phyloP scores from a whole-genome alignment of 345 rosid genomes.

The Salix dunnii region DNA sequence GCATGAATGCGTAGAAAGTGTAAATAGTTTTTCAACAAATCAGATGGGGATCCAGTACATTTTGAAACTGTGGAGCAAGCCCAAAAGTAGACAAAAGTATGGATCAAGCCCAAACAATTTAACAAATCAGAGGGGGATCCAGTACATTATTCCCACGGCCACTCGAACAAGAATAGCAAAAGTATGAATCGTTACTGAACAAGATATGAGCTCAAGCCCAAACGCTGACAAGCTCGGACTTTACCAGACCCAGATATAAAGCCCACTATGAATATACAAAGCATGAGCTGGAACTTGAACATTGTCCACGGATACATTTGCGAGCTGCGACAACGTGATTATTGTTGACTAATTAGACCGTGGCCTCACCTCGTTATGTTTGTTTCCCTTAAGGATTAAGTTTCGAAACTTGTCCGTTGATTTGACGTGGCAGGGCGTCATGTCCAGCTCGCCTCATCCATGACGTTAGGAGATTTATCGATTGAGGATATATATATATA shows the following conservation, averaged over 20 bases:
- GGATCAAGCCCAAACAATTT: too few species aligned
- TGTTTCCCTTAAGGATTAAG: background rate
- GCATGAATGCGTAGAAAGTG: too few species aligned
- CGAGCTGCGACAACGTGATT: background rate
- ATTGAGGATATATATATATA: too few species aligned
- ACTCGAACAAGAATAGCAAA: background rate
- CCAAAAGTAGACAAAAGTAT: too few species aligned
- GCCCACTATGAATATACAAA: background rate
- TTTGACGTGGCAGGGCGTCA: too few species aligned
- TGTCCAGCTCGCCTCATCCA: too few species aligned
- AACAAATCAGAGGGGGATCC: too few species aligned
- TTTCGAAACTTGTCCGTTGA: too few species aligned
- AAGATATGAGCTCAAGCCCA: background rate
- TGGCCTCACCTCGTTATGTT: background rate
- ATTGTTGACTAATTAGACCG: background rate
- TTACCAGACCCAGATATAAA: background rate
- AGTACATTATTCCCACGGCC: too few species aligned
- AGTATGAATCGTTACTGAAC: background rate
- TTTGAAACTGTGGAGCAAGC: too few species aligned
- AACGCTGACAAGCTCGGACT: background rate
- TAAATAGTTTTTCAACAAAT: background rate
- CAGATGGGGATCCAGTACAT: background rate
- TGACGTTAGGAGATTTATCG: too few species aligned
- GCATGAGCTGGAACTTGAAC: background rate
- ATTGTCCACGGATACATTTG: background rate